Evolutionary conservation across 2,329 filamentous ascomycete species (phyloP), one percentile per base, ranked within the genome.

Genomic region (Sclerotinia subarctica): DNA sequence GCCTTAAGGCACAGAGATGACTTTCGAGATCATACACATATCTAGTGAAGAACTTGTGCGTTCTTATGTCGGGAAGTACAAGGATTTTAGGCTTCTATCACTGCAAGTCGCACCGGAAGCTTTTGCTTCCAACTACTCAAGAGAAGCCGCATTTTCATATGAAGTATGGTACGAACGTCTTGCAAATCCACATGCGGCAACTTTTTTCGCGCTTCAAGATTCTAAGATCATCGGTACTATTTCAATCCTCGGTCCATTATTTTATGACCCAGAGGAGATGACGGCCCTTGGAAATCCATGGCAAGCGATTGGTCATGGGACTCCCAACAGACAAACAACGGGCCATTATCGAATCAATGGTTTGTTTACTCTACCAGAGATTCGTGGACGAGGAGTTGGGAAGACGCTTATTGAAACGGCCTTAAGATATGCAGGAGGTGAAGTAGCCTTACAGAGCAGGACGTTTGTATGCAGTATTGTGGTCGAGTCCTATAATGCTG

Each of bases 101-200:
- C 68, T 75, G 21, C 70, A 73, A 58, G 69, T 69, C 2, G 69
- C 71, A n/a, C 75, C 75, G 5, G 69, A 74, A 76, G 76, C 77
- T 26, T 81, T 81, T 69, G 77, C 77, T 5, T 81, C 80, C 26
- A 81, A 75, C 4, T 78, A 79, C 67, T 75, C 72, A 38, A 74
- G 78, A 65, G 80, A 81, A 69, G 56, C 73, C 35, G 76, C 68
- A 13, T 80, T 80, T 66, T 72, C 72, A 46, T 76, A 80, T 44
- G 73, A 77, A 57, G 70, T 75, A 58, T 81, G 80, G 79, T 75
- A 77, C 58, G 68, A 70, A 65, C 78, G 79, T 65, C 74, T 81
- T 63, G 72, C 72, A 64, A 79, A 78, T 69, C 78, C 79, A 35
- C 56, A 74, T 4, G 76, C 76, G 19, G 77, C 73, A 59, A 79